A percentile compares a stretch with the other conserved stretches of the same genome.
These are phyloP conservation scores for Claviceps monticola DNA, from an alignment of 2,329 filamentous ascomycete species.

Conservation along the genomic window DNA sequence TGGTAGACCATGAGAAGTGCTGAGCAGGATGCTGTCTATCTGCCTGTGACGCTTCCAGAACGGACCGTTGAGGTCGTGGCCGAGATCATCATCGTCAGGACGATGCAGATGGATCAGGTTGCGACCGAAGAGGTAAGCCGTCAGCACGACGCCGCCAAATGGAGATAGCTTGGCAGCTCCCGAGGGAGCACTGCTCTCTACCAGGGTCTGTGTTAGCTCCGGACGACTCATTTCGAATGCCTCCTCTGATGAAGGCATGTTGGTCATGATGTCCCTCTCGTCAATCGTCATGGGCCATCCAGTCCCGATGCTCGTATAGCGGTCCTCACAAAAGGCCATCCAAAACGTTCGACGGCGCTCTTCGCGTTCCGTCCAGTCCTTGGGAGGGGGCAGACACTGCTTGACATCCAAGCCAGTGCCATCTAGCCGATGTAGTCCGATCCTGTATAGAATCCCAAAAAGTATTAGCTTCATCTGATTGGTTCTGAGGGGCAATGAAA, in stretches of 20 bases:
- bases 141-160: constrained; percentile 66
- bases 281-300: constrained; percentile 95
- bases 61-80: constrained; percentile 77
- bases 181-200: constrained; percentile 54
- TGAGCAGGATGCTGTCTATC: constrained; percentile 81
- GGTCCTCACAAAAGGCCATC: constrained; percentile 82
- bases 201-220: constrained; percentile 55
- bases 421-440: constrained; percentile 79
- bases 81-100: constrained; percentile 65
- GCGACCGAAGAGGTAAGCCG: constrained; percentile 81
- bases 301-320: constrained; percentile 90
- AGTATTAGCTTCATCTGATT: too few species aligned
- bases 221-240: constrained; percentile 70
- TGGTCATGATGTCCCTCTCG: constrained; percentile 79
- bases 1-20: constrained; percentile 74
- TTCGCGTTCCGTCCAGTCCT: constrained; percentile 89
- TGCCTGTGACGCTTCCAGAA: constrained; percentile 91
- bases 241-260: constrained; percentile 72
- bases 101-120: constrained; percentile 87
- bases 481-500: constrained; percentile 9
- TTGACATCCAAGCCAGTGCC: constrained; percentile 77
- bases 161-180: constrained; percentile 64
- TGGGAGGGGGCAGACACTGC: constrained; percentile 71
- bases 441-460: constrained; percentile 39
- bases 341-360: constrained; percentile 88